Conservation (phyloP, 2,329 filamentous ascomycete species). For the Ascochyta koolunga region DNA sequence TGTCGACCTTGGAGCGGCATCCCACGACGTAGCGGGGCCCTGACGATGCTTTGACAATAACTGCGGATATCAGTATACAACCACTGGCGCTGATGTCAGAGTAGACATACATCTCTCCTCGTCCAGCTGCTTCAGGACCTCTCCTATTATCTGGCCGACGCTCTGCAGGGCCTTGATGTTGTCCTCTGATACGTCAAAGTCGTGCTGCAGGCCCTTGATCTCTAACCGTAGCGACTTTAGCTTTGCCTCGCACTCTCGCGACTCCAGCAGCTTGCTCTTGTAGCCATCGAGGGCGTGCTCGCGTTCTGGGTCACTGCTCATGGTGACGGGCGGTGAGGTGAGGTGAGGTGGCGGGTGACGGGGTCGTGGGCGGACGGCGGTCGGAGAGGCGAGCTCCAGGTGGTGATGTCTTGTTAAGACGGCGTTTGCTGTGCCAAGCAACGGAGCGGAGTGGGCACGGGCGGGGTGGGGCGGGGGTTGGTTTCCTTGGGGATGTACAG, state of each 20-base stretch:
- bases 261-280: constrained; percentile 73
- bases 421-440: background rate
- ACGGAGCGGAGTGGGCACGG: background rate
- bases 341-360: constrained; percentile 5
- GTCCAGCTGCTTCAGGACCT: constrained; percentile 97
- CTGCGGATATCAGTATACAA: constrained; percentile 54
- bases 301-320: constrained; percentile 57
- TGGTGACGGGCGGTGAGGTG: constrained; percentile 25
- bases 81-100: background rate
- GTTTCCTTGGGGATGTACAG: background rate
- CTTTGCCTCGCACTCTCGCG: constrained; percentile 98
- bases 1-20: constrained; percentile 98
- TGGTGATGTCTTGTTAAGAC: constrained; percentile 3
- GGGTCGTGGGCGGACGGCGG: constrained; percentile 12
- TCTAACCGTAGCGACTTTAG: constrained; percentile 91
- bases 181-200: constrained; percentile 96
- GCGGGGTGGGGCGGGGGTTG: background rate
- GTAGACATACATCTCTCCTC: constrained; percentile 88
- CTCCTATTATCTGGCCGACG: constrained; percentile 98
- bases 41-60: constrained; percentile 98
- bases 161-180: constrained; percentile 99
- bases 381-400: constrained; percentile 16
- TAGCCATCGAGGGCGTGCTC: constrained; percentile 59
- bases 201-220: constrained; percentile 92
- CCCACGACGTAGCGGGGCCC: constrained; percentile 97